phyloP scores from a whole-genome alignment of 306 rosid species.

The Echinosophora koreensis region DNA sequence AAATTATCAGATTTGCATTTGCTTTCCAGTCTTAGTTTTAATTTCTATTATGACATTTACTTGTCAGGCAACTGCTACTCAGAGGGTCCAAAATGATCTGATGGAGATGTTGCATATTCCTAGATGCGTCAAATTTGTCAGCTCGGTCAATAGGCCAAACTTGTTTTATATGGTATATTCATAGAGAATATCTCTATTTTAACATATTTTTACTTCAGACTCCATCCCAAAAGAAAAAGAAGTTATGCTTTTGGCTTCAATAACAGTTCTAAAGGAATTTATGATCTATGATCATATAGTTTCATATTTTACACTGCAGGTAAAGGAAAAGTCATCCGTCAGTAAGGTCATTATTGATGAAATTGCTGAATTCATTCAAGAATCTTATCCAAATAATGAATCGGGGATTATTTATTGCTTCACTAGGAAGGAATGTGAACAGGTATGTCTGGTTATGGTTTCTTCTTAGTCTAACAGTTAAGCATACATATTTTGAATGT shows the following conservation, averaged over 20 bases:
- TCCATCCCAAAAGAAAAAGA: background rate
- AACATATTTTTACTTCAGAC: conserved; percentile 16
- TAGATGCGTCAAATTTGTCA: conserved; percentile 88
- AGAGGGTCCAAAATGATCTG: conserved; percentile 91
- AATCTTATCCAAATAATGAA: conserved; percentile 77
- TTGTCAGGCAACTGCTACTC: conserved; percentile 94
- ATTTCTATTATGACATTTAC: conserved; percentile 28
- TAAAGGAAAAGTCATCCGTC: conserved; percentile 86
- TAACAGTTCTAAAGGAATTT: conserved; percentile 22
- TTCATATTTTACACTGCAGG: conserved; percentile 58
- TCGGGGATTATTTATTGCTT: conserved; percentile 97
- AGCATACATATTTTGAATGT: conserved; percentile 31
- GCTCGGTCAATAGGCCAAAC: conserved; percentile 95
- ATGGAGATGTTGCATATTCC: conserved; percentile 92
- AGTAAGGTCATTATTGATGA: conserved; percentile 82
- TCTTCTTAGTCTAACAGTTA: conserved; percentile 27
- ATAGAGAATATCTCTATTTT: conserved; percentile 5
- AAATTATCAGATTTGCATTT: conserved; percentile 36
- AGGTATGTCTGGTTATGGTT: conserved; percentile 59
- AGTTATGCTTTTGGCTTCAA: conserved; percentile 30
- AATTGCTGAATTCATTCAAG: conserved; percentile 77
- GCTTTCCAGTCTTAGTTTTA: conserved; percentile 16
- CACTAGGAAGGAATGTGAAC: conserved; percentile 95
- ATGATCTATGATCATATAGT: conserved; percentile 13
- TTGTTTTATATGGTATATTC: conserved; percentile 80